Percentiles rank a stretch among this genome's conserved stretches.
Evolutionary conservation across 73 alveolate genomes (phyloP).

Genomic region (Effrenium voratum): DNA sequence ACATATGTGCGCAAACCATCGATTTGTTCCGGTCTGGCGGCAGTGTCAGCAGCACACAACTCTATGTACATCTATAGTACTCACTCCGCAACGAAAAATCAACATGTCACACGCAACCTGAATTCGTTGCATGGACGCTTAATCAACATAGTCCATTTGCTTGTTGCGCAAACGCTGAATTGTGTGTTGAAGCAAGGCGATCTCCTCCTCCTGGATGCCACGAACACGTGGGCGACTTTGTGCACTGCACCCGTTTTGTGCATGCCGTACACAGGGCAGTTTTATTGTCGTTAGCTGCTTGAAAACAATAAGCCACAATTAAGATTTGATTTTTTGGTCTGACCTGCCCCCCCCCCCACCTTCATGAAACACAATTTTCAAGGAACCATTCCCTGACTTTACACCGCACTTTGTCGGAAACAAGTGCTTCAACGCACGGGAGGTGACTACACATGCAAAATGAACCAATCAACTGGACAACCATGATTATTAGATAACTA

Average conservation of each 20-base stretch:
- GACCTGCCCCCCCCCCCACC: too few species aligned
- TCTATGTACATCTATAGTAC: neutral
- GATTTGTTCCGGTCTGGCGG: neutral
- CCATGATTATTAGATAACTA: neutral
- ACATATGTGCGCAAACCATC: neutral
- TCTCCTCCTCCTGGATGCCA: constrained; percentile 49
- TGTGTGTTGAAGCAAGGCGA: constrained; percentile 57
- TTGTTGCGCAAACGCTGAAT: constrained; percentile 11
- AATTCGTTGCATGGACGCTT: neutral
- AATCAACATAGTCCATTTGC: neutral
- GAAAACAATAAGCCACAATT: too few species aligned
- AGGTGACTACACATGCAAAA: too few species aligned
- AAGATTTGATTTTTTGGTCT: too few species aligned
- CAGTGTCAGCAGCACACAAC: neutral
- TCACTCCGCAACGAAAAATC: neutral
- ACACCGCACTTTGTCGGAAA: too few species aligned
- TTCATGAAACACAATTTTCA: too few species aligned
- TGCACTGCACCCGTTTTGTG: neutral
- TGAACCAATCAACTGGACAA: neutral
- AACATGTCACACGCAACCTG: neutral
- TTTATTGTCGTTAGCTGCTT: too few species aligned
- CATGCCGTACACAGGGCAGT: too few species aligned
- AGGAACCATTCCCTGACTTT: too few species aligned
- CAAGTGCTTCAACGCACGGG: too few species aligned
- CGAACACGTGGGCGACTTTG: neutral